Base-by-base conservation (phyloP, 2,329 filamentous ascomycete genomes). In the Colletotrichum eremochloae region DNA sequence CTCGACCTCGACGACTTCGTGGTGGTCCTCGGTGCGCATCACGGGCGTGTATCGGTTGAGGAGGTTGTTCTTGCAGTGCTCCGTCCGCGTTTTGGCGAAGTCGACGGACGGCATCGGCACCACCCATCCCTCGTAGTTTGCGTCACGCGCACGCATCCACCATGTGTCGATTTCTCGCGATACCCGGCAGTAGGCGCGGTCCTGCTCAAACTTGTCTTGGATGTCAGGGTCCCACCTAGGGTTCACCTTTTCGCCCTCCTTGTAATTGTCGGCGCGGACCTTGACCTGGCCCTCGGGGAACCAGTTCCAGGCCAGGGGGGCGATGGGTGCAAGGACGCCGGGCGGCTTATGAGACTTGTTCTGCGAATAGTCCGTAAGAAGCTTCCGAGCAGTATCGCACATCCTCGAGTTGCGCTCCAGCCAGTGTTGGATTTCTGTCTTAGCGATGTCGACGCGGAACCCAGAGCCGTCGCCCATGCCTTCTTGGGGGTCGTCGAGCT, bases 101-200 rank as follows among this genome's bases (percentile, higher is more conserved):
- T 90, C 88, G 24, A 91, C 86, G 2, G 88, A 86, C 3, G 89
- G 89, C 87, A 91, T 91, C 1, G 83, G 83, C 0, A 89, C 84
- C 40, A 86, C 84, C 86, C 88, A 90, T 31, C 87, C 86, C 52
- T 89, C 87, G 71, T 87, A 87, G 76, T 91, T 91, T 2, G 87
- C 87, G 72, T 91, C 88, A 52, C 89, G 85, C 53, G 88, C 88
- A 60, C 85, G 85, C 56, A 89, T 84, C 89, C 90, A 92, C 90
- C 90, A 92, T 2, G 85, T 85, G 77, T 92, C 90, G 63, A 92
- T 87, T 78, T 92, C 90, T 74, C 89, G 84, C 1, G 90, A 92
- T 0, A 92, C 89, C 48, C 88, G 85, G 1, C 88, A 88, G 74
- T 91, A 91, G 12, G 83, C 81, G 40, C 83, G 84, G 76, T 92